Evolutionary conservation across 2,329 filamentous ascomycete species (phyloP), one percentile per base, ranked within the genome.

Genomic region (Aaosphaeria arxii): DNA sequence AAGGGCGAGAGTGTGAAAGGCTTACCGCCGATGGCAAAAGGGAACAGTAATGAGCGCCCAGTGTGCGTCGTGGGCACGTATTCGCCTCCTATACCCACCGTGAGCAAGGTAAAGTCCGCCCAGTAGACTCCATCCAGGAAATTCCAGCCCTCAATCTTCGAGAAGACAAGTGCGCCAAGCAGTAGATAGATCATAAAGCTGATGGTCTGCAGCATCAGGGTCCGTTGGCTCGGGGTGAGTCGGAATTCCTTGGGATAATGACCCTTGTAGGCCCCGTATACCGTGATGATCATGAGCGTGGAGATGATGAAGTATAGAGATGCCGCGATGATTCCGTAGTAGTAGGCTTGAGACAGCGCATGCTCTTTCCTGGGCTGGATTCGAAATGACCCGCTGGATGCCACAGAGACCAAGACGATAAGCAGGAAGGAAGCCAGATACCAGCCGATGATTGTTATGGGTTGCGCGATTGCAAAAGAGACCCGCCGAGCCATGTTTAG

Each of bases 401-500:
- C 74, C 5, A 76, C 72, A 11, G 71, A 64, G 4, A 82, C 73
- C 7, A 83, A 72, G 4, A 71, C 73, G 30, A 83, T 77, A 30
- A 85, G 70, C 1, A 84, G 69, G 4, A 78, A 51, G 0, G 79
- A 79, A 9, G 81, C 73, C 3, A 81, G 55, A 42, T 79, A 76
- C 69, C 80, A 84, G n/a, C 81, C 80, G n/a, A 76, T 57, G 32
- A 84, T 81, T 0, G 80, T 83, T 40, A 84, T 78, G 1, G 81
- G 78, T 56, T 84, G 81, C 1, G 81, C 80, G 29, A 82, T 69
- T 4, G 71, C 67, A 59, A 84, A 84, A 0, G 71, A 68, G 7
- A 84, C 57, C 9, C 79, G 72, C 28, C 75, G 73, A 2, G 80
- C 77, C 81, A 85, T 84, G 61, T 83, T 84, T 28, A 84, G 70